Evolutionary conservation across 768 basidiomycete genomes (phyloP), one percentile per base, ranked within the genome.

Genomic region (Tephrocybe sp.): DNA sequence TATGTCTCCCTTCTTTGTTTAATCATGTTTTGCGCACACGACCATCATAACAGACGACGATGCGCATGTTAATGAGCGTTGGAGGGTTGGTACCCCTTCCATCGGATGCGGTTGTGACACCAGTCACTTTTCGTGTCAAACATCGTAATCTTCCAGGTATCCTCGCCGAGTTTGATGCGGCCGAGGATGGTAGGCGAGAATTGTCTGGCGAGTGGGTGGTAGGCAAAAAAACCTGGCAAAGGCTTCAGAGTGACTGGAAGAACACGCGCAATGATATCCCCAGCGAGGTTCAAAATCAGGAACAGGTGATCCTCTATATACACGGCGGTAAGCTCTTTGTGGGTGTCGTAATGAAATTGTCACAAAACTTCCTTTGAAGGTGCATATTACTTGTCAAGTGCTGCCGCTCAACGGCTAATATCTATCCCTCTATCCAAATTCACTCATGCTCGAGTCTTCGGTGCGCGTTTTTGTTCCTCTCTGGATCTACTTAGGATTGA

Each of bases 141-240:
- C 78, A 71, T 55, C 84, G 89, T 5, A 70, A 77, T 7, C 74
- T 97, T 23, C 80, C 84, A 30, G 96, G 96, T 12, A 85, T 98
- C 47, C 79, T 99, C 13, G 73, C 79, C 5, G 74, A 84, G 6
- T 80, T 80, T 48, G 96, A 98, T 62, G 78, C 74, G 4, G 62
- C 74, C 14, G 96, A 99, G 67, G 76, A 76, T 9, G 95, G 93
- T 31, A 66, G 61, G 8, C 80, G 96, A 4, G 89, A 95, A 61
- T 76, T 99, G 26, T 84, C 84, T 1, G 96, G 93, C 0, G 96
- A 99, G 73, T 99, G 96, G 96, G 85, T 98, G 19, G 88, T 98
- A n/a, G 92, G 92, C 32, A 89, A 88, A 66, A 83, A 82, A 56
- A 82, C 95, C 0, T 99, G 96, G 96, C 84, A 84, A 56, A 73